Base-by-base conservation (phyloP, 805 yeast genomes). In the Candida golubevii region DNA sequence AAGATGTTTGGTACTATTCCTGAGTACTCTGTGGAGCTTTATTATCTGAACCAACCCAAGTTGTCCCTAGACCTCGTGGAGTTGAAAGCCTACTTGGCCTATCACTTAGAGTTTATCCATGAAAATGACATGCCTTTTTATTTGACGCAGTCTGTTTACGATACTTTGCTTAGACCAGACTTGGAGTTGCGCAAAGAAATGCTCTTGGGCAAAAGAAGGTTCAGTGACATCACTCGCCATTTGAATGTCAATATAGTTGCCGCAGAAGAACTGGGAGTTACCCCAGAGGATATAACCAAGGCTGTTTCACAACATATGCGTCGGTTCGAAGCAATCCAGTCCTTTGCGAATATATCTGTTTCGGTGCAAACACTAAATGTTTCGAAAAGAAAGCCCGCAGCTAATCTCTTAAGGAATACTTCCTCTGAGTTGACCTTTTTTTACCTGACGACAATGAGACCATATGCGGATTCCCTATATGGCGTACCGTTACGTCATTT, bases 91-190 rank as follows among this genome's bases (percentile, higher is more conserved):
- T 40, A 46, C 33, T 32, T 53, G 45, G 32, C 55, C 44, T 77
- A 77, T 53, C 59, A 74, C 10, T 46, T 71, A 36, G 68, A 64
- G 0, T 57, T 78, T 10, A 71, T 83, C 13, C 73, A 74, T 45
- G 65, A 69, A 32, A 84, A 83, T 51, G 84, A 77, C 49, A 64
- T 83, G 33, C 89, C 93, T 1, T 83, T 72, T 51, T 76, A 71
- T 46, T 67, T 82, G 2, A 72, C 85, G 0, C 84, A 80, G 51
- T 59, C 66, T 2, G 47, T 67, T 5, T 34, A 61, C 11, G 60
- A 67, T 29, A 65, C 62, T 46, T 51, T 70, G n/a, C 37, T 68
- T 13, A 42, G 41, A 7, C 52, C 69, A 3, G 72, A 68, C 32
- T 38, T 53, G 45, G 42, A 28, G 12, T 39, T 48, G 53, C 38